Evolutionary conservation across 805 yeast genomes (phyloP), one percentile per base, ranked within the genome.

Genomic region (Cephaloascus fragrans): DNA sequence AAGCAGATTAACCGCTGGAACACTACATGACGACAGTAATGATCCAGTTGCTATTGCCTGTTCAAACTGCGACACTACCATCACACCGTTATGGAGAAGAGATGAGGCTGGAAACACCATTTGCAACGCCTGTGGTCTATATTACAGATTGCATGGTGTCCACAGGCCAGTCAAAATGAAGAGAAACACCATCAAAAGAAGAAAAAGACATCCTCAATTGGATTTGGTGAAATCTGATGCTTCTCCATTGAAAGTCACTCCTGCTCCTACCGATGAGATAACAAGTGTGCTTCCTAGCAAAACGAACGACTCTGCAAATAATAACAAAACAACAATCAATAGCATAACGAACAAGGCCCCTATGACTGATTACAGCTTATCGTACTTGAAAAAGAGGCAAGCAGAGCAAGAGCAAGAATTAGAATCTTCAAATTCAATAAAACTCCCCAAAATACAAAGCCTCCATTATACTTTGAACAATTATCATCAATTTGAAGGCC

Each of bases 71-170:
- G 80, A 79, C 3, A 82, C 93, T 10, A 85, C 93, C 1, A 82
- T 83, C 41, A 85, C 95, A 1, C 95, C 95, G 0, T 61, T 89
- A 20, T 89, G 97, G 97, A 73, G 97, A 53, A 65, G 95, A 44
- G 89, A 84, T 53, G 88, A 78, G 46, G 69, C 68, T 4, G 95
- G 95, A 3, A 80, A 84, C 49, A 82, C 88, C 19, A 84, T 86
- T 18, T 85, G 95, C 64, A 85, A 85, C 51, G 95, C 95, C 1
- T 85, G 95, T 61, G 95, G 88, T 3, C 60, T 86, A 23, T 86
- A 85, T 56, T 80, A 76, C 56, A 65, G 78, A 41, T 67, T 86
- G 34, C 94, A 84, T 51, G 89, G 90, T 1, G 65, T 66, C 32
- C 88, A 82, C 49, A 66, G 95, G 37, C 95, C 95, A 2, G 78